Evolutionary conservation across 305 asterid species (phyloP).

Genomic region (Withania somnifera): DNA sequence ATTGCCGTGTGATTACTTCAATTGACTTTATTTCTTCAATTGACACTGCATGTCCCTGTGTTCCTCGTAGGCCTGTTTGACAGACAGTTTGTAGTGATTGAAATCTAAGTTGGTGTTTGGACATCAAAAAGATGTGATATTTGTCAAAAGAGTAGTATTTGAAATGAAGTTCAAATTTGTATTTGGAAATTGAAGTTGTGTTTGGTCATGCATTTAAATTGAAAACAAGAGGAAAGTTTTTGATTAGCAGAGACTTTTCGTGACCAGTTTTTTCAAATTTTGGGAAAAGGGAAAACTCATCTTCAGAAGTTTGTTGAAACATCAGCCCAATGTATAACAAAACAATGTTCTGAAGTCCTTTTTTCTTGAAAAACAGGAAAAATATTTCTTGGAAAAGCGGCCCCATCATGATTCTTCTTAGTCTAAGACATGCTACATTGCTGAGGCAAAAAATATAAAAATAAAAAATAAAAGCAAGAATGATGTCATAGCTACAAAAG

Average conservation of each 20-base stretch:
- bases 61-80: constrained; percentile 37
- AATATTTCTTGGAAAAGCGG: not conserved
- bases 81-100: constrained; percentile 7
- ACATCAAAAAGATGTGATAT: not conserved
- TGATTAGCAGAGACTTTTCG: not conserved
- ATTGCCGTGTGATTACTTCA: constrained; percentile 21
- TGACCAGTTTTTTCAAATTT: not conserved
- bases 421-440: not conserved
- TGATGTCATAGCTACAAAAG: constrained; percentile 4
- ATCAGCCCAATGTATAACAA: not conserved
- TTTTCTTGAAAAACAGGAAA: not conserved
- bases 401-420: not conserved
- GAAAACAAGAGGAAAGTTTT: not conserved
- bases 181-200: not conserved
- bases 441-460: not conserved
- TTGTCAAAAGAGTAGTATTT: not conserved
- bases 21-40: too few relatives aligned
- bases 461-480: not conserved
- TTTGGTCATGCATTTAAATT: not conserved
- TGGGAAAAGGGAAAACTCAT: not conserved
- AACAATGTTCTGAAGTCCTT: not conserved
- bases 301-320: not conserved
- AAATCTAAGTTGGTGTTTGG: not conserved
- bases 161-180: not conserved
- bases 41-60: constrained; percentile 6